Percentiles rank a stretch among this genome's conserved stretches.
Conservation (phyloP, 192 early-diverging fungal genomes). For the Thamnidium elegans region DNA sequence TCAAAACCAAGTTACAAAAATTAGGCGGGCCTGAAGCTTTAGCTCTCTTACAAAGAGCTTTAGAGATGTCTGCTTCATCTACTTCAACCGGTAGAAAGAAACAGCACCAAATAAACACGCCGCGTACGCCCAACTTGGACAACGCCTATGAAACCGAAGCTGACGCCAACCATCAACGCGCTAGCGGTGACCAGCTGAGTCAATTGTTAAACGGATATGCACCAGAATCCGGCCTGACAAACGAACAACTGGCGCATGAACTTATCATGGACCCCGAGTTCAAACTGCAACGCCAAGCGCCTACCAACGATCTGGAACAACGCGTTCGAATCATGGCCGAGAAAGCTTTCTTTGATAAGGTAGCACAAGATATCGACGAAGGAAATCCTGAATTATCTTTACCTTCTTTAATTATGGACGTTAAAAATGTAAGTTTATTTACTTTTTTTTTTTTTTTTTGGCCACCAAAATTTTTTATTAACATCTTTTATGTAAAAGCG, state of each 20-base stretch:
- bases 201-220: conserved; percentile 41
- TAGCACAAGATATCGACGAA: conserved; percentile 55
- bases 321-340: conserved; percentile 57
- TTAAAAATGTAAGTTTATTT: conserved; percentile 48
- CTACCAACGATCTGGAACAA: conserved; percentile 45
- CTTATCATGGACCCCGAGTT: conserved; percentile 73
- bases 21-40: conserved; percentile 14
- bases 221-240: conserved; percentile 37
- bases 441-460: no score
- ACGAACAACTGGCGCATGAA: conserved; percentile 75
- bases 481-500: no score
- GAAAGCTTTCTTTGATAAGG: conserved; percentile 70
- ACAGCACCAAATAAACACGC: background rate
- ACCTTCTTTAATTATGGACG: conserved; percentile 46
- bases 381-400: conserved; percentile 46
- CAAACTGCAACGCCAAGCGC: conserved; percentile 40
- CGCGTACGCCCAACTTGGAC: background rate
- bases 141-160: background rate
- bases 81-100: background rate
- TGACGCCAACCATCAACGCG: background rate
- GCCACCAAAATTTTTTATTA: no score
- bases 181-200: conserved; percentile 34
- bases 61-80: background rate
- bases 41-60: conserved; percentile 6
- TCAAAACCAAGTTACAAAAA: conserved; percentile 18